These are phyloP conservation scores for Fusarium sp. DNA, from an alignment of 2,329 filamentous ascomycete species.

Conservation along the genomic window DNA sequence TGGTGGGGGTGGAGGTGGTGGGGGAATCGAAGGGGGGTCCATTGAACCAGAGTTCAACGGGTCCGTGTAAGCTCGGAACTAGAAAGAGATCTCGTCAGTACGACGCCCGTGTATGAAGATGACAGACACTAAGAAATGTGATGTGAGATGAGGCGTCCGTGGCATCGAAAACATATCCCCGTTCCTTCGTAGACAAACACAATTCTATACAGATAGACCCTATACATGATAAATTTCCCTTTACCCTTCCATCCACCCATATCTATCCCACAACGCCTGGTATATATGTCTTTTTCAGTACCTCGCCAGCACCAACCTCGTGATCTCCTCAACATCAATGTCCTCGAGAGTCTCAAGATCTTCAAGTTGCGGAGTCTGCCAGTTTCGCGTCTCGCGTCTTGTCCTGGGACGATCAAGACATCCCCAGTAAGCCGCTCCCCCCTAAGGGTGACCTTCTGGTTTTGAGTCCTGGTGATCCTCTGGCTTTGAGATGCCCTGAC, in stretches of 20 bases:
- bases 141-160: conserved; percentile 42
- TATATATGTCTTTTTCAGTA: conserved; percentile 37
- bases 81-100: conserved; percentile 38
- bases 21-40: conserved; percentile 67
- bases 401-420: conserved; percentile 25
- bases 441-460: conserved; percentile 38
- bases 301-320: conserved; percentile 40
- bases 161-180: conserved; percentile 43
- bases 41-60: conserved; percentile 62
- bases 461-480: neutral
- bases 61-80: conserved; percentile 71
- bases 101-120: conserved; percentile 27
- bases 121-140: conserved; percentile 42
- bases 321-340: conserved; percentile 45
- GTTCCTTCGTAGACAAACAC: conserved; percentile 41
- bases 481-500: no score
- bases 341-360: conserved; percentile 47
- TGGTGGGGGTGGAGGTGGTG: conserved; percentile 60
- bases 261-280: conserved; percentile 42
- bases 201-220: conserved; percentile 39
- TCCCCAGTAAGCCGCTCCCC: conserved; percentile 28
- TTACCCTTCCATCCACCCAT: conserved; percentile 26
- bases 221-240: conserved; percentile 34
- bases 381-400: conserved; percentile 14
- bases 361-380: conserved; percentile 22